Evolutionary conservation across 306 rosid genomes (phyloP).

Genomic region (Begonia loranthoides): DNA sequence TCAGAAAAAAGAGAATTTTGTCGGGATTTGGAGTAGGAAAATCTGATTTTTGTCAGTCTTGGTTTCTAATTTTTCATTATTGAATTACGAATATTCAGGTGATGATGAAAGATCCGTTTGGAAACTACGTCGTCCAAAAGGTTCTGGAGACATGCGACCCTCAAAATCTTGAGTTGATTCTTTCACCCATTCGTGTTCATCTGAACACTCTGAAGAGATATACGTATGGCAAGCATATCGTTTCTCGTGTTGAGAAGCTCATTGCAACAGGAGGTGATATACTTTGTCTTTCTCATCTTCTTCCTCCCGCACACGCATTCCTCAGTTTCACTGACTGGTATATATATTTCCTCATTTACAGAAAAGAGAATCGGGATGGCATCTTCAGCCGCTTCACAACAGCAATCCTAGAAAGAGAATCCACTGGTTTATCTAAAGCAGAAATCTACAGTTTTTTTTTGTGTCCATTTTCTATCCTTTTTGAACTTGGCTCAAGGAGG

Average conservation of each 20-base stretch:
- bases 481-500: conserved; percentile 1
- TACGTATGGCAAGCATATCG: conserved; percentile 90
- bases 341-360: conserved; percentile 20
- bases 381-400: conserved; percentile 30
- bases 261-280: conserved; percentile 80
- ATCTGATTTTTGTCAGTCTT: too few species aligned
- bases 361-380: conserved; percentile 89
- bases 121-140: conserved; percentile 92
- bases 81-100: conserved; percentile 28
- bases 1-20: too few species aligned
- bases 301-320: not conserved
- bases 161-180: conserved; percentile 72
- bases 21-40: too few species aligned
- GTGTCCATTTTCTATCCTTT: not conserved
- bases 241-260: conserved; percentile 92
- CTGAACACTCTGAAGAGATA: conserved; percentile 80
- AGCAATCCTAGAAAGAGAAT: too few species aligned
- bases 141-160: conserved; percentile 92
- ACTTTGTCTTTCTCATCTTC: not conserved
- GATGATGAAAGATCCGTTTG: conserved; percentile 98
- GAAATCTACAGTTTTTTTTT: conserved; percentile 10
- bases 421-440: conserved; percentile 31
- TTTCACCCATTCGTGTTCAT: conserved; percentile 92
- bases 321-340: not conserved
- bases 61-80: too few species aligned